phyloP scores from a whole-genome alignment of 2,329 filamentous ascomycete species.

The Arthrobotrys iridis region DNA sequence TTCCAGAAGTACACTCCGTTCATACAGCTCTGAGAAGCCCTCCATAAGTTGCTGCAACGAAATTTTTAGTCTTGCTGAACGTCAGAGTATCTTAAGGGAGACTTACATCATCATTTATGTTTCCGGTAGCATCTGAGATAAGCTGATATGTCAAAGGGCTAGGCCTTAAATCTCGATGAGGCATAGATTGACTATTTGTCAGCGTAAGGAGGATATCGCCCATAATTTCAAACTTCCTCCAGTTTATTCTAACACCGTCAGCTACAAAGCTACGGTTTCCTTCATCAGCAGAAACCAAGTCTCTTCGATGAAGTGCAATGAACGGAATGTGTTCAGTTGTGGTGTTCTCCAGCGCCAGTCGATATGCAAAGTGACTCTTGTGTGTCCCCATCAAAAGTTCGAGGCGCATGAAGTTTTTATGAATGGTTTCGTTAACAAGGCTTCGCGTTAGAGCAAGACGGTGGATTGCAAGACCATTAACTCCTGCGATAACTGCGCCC shows the following conservation, averaged over 20 bases:
- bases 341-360: constrained; percentile 97
- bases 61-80: constrained; percentile 14
- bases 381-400: constrained; percentile 92
- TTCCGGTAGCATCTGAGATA: constrained; percentile 56
- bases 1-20: constrained; percentile 58
- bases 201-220: constrained; percentile 90
- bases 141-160: constrained; percentile 56
- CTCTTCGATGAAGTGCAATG: constrained; percentile 85
- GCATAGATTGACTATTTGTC: constrained; percentile 87
- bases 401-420: constrained; percentile 86
- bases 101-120: constrained; percentile 58
- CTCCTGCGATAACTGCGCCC: constrained; percentile 90
- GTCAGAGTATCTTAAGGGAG: background rate
- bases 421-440: constrained; percentile 75
- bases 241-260: constrained; percentile 82
- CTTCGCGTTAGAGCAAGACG: constrained; percentile 82
- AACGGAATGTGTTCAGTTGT: constrained; percentile 90
- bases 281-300: constrained; percentile 90
- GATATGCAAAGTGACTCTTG: constrained; percentile 92
- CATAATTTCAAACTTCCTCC: constrained; percentile 97
- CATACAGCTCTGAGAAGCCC: constrained; percentile 57
- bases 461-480: constrained; percentile 87
- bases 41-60: constrained; percentile 50
- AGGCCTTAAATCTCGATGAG: constrained; percentile 67
- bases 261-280: constrained; percentile 88